A percentile compares a stretch with the other conserved stretches of the same genome.
Conservation (phyloP, 2,329 filamentous ascomycete genomes). For the Colletotrichum sp. region DNA sequence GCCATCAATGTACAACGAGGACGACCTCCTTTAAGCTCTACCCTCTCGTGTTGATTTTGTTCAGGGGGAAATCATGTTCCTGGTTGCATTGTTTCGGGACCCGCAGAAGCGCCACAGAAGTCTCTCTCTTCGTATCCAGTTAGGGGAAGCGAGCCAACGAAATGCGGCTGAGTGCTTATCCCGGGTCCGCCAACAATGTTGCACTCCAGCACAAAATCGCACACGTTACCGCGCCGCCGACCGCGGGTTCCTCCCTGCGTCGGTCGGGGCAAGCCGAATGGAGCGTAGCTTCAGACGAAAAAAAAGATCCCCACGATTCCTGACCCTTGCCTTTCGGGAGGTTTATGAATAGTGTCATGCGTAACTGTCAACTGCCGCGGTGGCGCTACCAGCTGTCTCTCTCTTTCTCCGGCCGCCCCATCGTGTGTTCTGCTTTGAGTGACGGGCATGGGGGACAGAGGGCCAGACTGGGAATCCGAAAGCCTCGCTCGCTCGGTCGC, state of each 20-base stretch:
- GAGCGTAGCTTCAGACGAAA: background rate
- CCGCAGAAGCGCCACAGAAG: background rate
- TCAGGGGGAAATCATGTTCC: background rate
- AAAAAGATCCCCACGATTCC: background rate
- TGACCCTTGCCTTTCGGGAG: background rate
- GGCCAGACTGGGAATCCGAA: background rate
- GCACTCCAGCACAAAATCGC: background rate
- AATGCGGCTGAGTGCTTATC: background rate
- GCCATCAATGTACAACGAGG: background rate
- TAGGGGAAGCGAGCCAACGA: background rate
- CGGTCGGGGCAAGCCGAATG: background rate
- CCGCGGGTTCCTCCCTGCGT: background rate
- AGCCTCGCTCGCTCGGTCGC: background rate
- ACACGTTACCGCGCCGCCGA: background rate
- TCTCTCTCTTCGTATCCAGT: background rate
- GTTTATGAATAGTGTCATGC: background rate
- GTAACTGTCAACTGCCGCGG: background rate
- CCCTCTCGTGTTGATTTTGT: background rate
- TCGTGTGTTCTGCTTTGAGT: background rate
- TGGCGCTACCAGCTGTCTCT: background rate
- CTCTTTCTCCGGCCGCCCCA: background rate
- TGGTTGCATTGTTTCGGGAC: background rate
- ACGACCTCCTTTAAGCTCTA: background rate
- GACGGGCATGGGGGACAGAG: background rate
- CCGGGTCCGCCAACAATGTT: background rate